Base-by-base conservation (phyloP, 805 yeast species). In the Kodamaea lidongshanica region DNA sequence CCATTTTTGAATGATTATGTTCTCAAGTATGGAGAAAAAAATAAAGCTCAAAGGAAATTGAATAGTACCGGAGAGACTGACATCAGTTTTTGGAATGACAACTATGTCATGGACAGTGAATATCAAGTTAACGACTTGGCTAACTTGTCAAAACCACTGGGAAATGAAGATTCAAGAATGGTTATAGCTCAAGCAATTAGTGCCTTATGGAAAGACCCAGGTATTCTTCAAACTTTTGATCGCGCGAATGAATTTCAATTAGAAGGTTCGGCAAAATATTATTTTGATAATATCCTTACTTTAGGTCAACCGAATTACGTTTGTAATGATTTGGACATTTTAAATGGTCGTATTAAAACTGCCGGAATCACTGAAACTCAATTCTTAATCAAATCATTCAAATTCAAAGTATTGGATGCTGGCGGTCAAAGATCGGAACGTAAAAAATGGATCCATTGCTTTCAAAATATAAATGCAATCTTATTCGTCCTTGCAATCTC, bases 391-490 rank as follows among this genome's bases (percentile, higher is more conserved):
- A 64, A 65, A 28, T 67, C 74, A 3, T 70, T 76, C 27, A 73
- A 67, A 40, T 79, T 88, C 52, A 77, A 76, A 46, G 84, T 92
- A 23, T 61, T 87, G 16, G 98, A 92, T 65, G 97, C 96, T 4
- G 98, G 98, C 31, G 98, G 98, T 2, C 96, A 88, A 58, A 62
- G 96, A 38, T 75, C 85, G 12, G 96, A 88, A 53, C 69, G 96
- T 38, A 76, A 80, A 44, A 88, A 88, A 53, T 88, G 96, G 96
- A 83, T 88, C 39, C 95, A 87, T 50, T 85, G 94, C 49, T 88
- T 88, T 56, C 92, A 88, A 48, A 85, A 82, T 39, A 83, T 89
- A 28, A 81, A 95, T 1, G 83, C 94, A 3, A 80, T 94, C 0
- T 54, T 89, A 21, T 92, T 86, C 54, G 95, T 89, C 6, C 70